phyloP scores from a whole-genome alignment of 2,329 filamentous ascomycete species.

The Paecilomyces variotii region DNA sequence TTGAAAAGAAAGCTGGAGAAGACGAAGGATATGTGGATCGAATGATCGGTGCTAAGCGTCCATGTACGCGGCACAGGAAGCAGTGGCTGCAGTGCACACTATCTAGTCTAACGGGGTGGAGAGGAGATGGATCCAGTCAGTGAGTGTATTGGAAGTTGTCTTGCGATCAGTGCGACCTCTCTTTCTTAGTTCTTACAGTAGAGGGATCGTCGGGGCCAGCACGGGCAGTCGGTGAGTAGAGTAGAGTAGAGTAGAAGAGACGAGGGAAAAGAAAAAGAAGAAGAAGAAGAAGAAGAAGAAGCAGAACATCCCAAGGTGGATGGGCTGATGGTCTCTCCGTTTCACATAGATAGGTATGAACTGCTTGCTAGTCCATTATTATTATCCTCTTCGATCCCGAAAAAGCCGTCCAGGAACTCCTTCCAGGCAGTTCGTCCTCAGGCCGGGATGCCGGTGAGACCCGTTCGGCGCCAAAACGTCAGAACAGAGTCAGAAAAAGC shows the following conservation, averaged over 20 bases:
- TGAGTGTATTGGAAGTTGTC: not conserved
- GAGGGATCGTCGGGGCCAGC: too few species aligned
- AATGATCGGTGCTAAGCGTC: not conserved
- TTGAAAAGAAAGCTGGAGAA: conserved; percentile 4
- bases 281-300: not conserved
- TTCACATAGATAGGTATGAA: not conserved
- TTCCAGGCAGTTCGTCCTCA: not conserved
- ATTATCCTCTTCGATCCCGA: not conserved
- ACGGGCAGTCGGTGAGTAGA: too few species aligned
- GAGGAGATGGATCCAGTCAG: not conserved
- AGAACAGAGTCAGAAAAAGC: not conserved
- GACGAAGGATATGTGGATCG: not conserved
- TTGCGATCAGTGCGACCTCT: not conserved
- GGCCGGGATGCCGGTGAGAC: not conserved
- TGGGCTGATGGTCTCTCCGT: not conserved
- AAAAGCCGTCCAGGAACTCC: not conserved
- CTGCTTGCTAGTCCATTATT: not conserved
- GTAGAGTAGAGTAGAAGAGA: not conserved
- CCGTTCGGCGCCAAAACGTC: conserved; percentile 1
- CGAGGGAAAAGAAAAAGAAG: not conserved
- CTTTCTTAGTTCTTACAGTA: not conserved
- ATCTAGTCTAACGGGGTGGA: not conserved
- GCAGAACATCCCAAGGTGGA: not conserved
- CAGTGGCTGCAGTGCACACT: not conserved
- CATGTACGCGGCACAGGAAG: not conserved